Base-by-base conservation (phyloP, 163 green algal genomes). In the Chlamydomonas reinhardtii region DNA sequence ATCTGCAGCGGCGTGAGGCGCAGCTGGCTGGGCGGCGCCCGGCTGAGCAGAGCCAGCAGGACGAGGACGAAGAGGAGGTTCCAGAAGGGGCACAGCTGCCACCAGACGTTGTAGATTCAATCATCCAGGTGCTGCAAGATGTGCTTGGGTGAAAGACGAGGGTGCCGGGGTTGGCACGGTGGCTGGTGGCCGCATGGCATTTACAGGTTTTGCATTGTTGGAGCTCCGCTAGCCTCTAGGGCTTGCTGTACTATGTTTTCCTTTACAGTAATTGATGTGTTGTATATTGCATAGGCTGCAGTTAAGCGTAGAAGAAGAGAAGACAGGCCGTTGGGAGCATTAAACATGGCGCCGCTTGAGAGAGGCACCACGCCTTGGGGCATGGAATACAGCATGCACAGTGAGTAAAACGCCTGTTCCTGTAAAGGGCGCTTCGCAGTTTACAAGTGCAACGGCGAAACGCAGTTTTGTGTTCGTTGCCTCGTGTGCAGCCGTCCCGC, bases 371-470 rank as follows among this genome's bases (percentile, higher is more conserved):
- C 91, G n/a, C 59, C 90, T 0, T 91, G 88, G 85, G 84, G 79
- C 24, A 94, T 98, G 79, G 96, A 98, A 69, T 98, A 97, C 78
- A 95, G 93, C 4, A 82, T 98, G 22, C 94, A 97, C 71, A 74
- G 96, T 98, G 61, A 59, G 76, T 64, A 34, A 61, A 20, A 14
- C 17, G 48, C 48, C 19, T 56, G 11, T n/a, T n/a, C n/a, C n/a
- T n/a, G n/a, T n/a, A n/a, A n/a, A n/a, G n/a, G n/a, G n/a, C n/a
- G n/a, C n/a, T n/a, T n/a, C n/a, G n/a, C n/a, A 12, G 3, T 25
- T 15, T 39, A 22, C 34, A 61, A 48, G n/a, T 35, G 20, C 35
- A 52, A 19, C 59, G 17, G n/a, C 62, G 62, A 70, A 32, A 35
- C 35, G 62, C 62, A 56, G 48, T 56, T n/a, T 68, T 70, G 62